phyloP scores from a whole-genome alignment of 257 asterid species.

The Ilex aquifolium region DNA sequence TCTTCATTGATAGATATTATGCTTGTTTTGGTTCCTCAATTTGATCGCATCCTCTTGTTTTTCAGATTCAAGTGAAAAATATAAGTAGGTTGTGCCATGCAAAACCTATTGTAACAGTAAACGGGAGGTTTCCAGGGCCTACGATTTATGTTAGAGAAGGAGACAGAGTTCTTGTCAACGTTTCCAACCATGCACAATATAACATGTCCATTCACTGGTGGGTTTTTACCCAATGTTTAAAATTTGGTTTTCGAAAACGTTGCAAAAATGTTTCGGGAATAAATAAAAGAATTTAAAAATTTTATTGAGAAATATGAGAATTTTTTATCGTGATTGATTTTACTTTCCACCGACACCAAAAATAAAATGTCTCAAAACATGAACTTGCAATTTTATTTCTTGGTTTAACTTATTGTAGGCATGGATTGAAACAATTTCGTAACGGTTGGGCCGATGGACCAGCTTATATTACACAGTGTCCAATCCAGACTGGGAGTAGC shows the following conservation, averaged over 20 bases:
- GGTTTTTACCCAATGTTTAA: neutral
- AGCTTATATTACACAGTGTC: slow-evolving; percentile 1
- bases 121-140: slow-evolving; percentile 62
- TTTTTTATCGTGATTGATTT: too few species aligned
- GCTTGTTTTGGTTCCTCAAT: too few species aligned
- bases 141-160: slow-evolving; percentile 55
- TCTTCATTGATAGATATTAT: too few species aligned
- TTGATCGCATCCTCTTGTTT: too few species aligned
- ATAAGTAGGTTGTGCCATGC: slow-evolving; percentile 64
- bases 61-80: slow-evolving; percentile 52
- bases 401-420: slow-evolving; percentile 28
- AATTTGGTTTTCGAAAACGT: too few species aligned
- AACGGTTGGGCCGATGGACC: slow-evolving; percentile 55
- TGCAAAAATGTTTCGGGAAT: too few species aligned
- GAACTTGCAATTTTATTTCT: too few species aligned
- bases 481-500: slow-evolving; percentile 48
- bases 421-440: slow-evolving; percentile 58
- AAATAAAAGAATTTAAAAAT: too few species aligned
- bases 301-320: too few species aligned
- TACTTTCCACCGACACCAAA: too few species aligned
- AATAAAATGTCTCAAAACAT: too few species aligned
- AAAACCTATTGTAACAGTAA: slow-evolving; percentile 58
- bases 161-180: slow-evolving; percentile 50
- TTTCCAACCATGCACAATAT: slow-evolving; percentile 55
- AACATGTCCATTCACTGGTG: slow-evolving; percentile 74